These are phyloP conservation scores for Dorcoceras hygrometricum DNA, from an alignment of 257 asterid species.

Conservation along the genomic window DNA sequence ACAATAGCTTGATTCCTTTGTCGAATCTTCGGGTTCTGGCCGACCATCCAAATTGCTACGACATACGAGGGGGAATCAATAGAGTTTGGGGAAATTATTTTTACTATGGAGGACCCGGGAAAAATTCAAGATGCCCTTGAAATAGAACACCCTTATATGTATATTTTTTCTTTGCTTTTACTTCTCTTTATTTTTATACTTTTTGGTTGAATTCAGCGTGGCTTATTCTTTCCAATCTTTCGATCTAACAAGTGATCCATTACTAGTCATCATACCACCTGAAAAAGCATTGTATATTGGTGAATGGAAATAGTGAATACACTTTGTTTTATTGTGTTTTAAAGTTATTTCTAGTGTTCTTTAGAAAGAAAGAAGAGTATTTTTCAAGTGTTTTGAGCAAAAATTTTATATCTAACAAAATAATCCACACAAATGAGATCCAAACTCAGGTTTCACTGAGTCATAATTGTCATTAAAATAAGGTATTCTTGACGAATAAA, in stretches of 20 bases:
- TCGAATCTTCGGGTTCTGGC: conserved; percentile 53
- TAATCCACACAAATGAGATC: too few relatives aligned
- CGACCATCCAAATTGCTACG: conserved; percentile 49
- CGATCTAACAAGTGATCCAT: conserved; percentile 37
- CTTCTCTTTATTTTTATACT: neutral
- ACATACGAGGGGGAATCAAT: conserved; percentile 47
- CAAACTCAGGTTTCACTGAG: too few relatives aligned
- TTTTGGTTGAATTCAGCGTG: conserved; percentile 23
- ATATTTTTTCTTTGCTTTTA: neutral
- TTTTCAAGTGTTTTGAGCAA: too few relatives aligned
- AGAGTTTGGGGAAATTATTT: conserved; percentile 54
- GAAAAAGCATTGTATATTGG: conserved; percentile 46
- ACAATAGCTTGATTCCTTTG: conserved; percentile 43
- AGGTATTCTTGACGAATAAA: neutral
- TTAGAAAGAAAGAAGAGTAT: too few relatives aligned
- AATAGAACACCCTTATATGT: neutral
- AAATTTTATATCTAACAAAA: too few relatives aligned
- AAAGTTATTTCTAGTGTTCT: neutral
- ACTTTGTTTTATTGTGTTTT: conserved; percentile 25
- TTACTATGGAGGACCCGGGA: conserved; percentile 64
- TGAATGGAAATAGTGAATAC: conserved; percentile 50
- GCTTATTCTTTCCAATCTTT: conserved; percentile 45
- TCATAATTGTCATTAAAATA: too few relatives aligned
- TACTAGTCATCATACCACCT: conserved; percentile 32
- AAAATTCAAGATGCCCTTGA: conserved; percentile 47